Evolutionary conservation across 306 rosid genomes (phyloP).

Genomic region (Rosa rugosa): DNA sequence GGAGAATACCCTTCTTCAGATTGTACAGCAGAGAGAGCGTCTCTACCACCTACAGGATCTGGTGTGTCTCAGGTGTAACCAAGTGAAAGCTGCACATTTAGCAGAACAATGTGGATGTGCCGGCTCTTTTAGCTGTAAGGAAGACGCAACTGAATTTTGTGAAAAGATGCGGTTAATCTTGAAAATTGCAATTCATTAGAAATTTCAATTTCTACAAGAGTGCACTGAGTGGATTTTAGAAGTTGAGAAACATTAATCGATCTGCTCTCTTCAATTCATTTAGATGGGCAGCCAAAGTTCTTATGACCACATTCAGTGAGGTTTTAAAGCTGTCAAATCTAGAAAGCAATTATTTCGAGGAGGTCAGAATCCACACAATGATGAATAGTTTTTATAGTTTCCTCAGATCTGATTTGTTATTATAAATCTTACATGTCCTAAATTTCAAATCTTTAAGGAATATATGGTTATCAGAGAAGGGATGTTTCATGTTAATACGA

Average conservation of each 20-base stretch:
- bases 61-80: slow-evolving; percentile 61
- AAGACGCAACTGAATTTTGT: slow-evolving; percentile 47
- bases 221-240: slow-evolving; percentile 78
- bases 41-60: slow-evolving; percentile 82
- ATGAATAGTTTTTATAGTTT: too few relatives aligned
- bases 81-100: slow-evolving; percentile 84
- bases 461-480: background rate
- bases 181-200: slow-evolving; percentile 64
- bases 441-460: background rate
- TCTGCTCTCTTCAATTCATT: background rate
- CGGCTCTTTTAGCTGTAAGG: slow-evolving; percentile 73
- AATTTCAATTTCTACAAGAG: slow-evolving; percentile 78
- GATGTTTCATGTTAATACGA: background rate
- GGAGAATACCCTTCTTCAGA: slow-evolving; percentile 75
- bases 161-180: slow-evolving; percentile 60
- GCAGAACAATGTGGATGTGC: slow-evolving; percentile 83
- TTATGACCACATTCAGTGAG: background rate
- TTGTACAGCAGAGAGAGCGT: slow-evolving; percentile 81
- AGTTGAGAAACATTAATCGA: slow-evolving; percentile 20
- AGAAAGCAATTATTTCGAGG: too few relatives aligned
- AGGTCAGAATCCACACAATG: too few relatives aligned
- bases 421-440: background rate
- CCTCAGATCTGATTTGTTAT: background rate
- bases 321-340: background rate
- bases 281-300: background rate